These are phyloP conservation scores for Colletotrichum eremochloae DNA, from an alignment of 2,329 filamentous ascomycete genomes.

Conservation along the genomic window DNA sequence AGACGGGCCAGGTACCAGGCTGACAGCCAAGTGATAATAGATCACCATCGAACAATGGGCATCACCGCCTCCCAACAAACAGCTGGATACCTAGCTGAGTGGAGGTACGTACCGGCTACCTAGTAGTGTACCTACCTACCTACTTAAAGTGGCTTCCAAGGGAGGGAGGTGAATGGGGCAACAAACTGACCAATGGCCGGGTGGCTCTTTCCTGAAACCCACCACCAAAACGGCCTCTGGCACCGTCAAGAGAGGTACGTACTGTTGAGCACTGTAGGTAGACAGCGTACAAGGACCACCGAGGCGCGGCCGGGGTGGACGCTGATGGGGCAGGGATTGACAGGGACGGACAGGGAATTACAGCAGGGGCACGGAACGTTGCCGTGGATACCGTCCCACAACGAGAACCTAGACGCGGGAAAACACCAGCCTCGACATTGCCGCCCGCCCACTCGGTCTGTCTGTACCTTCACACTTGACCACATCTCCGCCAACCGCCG, in stretches of 20 bases:
- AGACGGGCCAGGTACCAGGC: background rate
- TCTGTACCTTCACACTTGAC: background rate
- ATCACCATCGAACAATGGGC: too few relatives aligned
- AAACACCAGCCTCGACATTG: slow-evolving; percentile 26
- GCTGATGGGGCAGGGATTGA: background rate
- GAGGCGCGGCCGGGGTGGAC: background rate
- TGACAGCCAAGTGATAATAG: too few relatives aligned
- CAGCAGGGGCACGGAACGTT: slow-evolving; percentile 2
- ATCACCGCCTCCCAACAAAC: background rate
- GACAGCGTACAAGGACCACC: background rate
- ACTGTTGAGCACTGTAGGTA: background rate
- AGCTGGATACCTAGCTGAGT: background rate
- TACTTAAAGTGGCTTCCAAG: too few relatives aligned
- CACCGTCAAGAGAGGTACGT: background rate
- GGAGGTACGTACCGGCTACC: background rate
- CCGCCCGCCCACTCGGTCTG: background rate
- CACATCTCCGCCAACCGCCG: background rate
- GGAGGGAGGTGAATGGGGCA: too few relatives aligned
- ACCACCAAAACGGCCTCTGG: slow-evolving; percentile 12
- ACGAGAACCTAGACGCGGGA: slow-evolving; percentile 14
- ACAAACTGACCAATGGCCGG: slow-evolving; percentile 27
- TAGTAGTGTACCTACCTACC: too few relatives aligned
- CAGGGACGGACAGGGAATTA: background rate
- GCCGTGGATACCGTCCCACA: slow-evolving; percentile 37
- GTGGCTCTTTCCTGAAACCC: slow-evolving; percentile 38